Evolutionary conservation across 768 basidiomycete genomes (phyloP).

Genomic region (Omphalotus guepiniiformis): DNA sequence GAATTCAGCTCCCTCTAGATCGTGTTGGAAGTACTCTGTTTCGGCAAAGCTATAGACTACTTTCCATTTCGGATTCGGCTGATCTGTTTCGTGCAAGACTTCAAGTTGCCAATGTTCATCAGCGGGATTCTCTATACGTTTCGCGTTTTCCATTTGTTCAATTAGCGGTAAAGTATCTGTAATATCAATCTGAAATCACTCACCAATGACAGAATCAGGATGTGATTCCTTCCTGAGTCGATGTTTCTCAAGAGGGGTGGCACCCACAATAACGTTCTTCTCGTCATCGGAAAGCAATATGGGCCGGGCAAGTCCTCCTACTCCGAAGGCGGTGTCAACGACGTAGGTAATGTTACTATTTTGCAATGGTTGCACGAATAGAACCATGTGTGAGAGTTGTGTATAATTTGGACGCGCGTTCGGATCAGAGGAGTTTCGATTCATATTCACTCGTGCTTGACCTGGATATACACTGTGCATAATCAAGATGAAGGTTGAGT

Average conservation of each 20-base stretch:
- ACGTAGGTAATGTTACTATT: conserved; percentile 25
- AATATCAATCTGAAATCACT: neutral
- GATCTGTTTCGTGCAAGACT: conserved; percentile 13
- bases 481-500: neutral
- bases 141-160: too few relatives aligned
- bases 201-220: conserved; percentile 19
- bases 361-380: conserved; percentile 27
- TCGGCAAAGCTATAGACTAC: conserved; percentile 25
- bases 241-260: conserved; percentile 19
- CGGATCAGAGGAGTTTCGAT: conserved; percentile 8
- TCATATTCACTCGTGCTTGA: conserved; percentile 23
- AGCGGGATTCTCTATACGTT: too few relatives aligned
- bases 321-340: conserved; percentile 29
- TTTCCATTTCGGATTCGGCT: conserved; percentile 16
- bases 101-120: conserved; percentile 20
- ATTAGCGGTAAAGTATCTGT: too few relatives aligned
- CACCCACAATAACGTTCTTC: conserved; percentile 18
- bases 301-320: conserved; percentile 20
- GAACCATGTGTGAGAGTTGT: conserved; percentile 20
- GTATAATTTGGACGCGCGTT: conserved; percentile 10
- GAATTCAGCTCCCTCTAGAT: conserved; percentile 21
- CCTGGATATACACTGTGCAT: conserved; percentile 22
- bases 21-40: conserved; percentile 21
- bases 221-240: conserved; percentile 15
- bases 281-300: conserved; percentile 24